These are phyloP conservation scores for Sphaerulina vaccinii DNA, from an alignment of 2,329 filamentous ascomycete species.

Conservation along the genomic window DNA sequence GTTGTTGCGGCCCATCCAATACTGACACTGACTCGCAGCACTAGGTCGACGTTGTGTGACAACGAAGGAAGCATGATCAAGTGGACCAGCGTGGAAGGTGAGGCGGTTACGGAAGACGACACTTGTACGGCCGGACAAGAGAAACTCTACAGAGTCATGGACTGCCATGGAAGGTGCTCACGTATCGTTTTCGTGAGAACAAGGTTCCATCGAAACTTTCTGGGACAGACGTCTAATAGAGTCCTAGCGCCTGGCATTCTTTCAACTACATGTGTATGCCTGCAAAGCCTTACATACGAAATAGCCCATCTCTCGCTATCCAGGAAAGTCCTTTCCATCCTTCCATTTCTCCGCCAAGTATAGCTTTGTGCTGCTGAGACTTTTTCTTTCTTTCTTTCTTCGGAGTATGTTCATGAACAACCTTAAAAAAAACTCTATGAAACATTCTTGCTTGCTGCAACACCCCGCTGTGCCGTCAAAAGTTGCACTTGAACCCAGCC, in stretches of 20 bases:
- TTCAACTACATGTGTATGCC: not conserved
- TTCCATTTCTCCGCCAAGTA: not conserved
- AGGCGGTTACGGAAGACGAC: too few relatives aligned
- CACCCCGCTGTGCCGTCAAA: conserved; percentile 10
- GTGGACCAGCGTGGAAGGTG: too few relatives aligned
- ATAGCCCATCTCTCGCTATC: not conserved
- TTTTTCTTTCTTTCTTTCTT: not conserved
- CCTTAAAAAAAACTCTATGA: conserved; percentile 15
- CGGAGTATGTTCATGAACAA: conserved; percentile 7
- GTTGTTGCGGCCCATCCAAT: too few relatives aligned
- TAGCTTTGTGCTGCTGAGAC: not conserved
- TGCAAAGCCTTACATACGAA: not conserved
- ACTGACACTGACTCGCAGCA: too few relatives aligned
- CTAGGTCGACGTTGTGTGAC: too few relatives aligned
- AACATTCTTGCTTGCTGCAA: conserved; percentile 11
- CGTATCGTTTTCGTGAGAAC: not conserved
- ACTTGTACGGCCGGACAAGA: too few relatives aligned
- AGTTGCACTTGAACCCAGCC: conserved; percentile 1
- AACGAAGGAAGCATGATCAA: too few relatives aligned
- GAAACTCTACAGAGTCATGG: not conserved
- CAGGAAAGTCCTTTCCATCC: not conserved
- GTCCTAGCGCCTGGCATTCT: not conserved
- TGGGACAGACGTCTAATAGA: not conserved
- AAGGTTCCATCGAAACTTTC: not conserved
- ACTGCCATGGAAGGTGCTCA: not conserved